phyloP scores from a whole-genome alignment of 257 asterid species.

The Plantago elongata region DNA sequence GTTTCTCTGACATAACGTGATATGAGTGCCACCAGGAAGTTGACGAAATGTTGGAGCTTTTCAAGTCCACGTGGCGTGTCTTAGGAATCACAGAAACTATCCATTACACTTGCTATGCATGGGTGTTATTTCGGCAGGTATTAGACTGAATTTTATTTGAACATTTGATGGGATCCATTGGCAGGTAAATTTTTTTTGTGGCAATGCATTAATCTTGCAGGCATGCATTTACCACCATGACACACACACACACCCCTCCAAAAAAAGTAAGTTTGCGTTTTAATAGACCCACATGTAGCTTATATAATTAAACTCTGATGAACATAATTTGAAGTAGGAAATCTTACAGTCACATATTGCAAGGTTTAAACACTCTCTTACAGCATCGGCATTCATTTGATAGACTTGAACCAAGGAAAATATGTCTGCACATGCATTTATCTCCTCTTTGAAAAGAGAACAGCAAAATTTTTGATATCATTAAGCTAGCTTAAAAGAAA shows the following conservation, averaged over 20 bases:
- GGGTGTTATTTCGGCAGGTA: conserved; percentile 97
- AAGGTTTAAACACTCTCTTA: neutral
- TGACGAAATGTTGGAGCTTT: conserved; percentile 97
- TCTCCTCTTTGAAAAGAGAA: neutral
- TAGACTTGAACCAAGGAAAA: neutral
- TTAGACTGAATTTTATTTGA: conserved; percentile 18
- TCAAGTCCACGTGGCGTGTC: conserved; percentile 89
- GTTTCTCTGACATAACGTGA: no score
- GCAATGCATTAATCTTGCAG: conserved; percentile 9
- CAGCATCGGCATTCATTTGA: no score
- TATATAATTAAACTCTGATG: no score
- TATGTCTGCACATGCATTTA: conserved; percentile 1
- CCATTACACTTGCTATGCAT: conserved; percentile 86
- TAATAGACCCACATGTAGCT: no score
- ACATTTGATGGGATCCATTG: conserved; percentile 17
- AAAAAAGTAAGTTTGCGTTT: neutral
- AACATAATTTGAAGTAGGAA: no score
- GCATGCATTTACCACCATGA: neutral
- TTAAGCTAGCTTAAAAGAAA: conserved; percentile 6
- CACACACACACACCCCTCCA: neutral
- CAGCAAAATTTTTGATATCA: neutral
- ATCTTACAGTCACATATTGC: no score
- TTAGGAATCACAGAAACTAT: conserved; percentile 94
- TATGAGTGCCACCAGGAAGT: conserved; percentile 65
- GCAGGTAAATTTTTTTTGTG: neutral